These are phyloP conservation scores for Dichotomocladium elegans DNA, from an alignment of 371 early-diverging fungal genomes.

Conservation along the genomic window DNA sequence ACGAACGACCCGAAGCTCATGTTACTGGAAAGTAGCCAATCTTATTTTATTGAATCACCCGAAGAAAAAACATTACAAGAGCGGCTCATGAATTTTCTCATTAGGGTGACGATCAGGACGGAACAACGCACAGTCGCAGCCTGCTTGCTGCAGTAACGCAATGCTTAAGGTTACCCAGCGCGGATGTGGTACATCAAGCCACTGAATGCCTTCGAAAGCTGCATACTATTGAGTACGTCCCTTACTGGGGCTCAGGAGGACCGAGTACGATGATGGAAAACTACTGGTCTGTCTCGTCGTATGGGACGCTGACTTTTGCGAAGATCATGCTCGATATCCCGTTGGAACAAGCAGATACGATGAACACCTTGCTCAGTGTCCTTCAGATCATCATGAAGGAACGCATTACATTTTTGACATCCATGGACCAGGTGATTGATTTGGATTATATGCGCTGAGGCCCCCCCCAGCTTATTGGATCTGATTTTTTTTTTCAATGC, in stretches of 20 bases:
- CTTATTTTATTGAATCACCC: too few species aligned
- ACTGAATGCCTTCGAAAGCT: slow-evolving; percentile 62
- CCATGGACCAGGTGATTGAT: background rate
- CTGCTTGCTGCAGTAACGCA: background rate
- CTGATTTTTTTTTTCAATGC: background rate
- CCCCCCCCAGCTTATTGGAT: too few species aligned
- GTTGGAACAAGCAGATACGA: background rate
- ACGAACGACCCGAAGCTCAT: background rate
- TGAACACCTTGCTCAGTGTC: background rate
- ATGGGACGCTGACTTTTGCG: slow-evolving; percentile 37
- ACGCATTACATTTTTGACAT: background rate
- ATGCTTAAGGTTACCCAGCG: background rate
- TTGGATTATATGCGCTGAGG: too few species aligned
- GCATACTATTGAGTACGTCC: slow-evolving; percentile 46
- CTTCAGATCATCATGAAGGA: background rate
- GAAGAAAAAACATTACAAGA: too few species aligned
- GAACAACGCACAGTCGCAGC: background rate
- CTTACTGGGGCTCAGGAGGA: slow-evolving; percentile 57
- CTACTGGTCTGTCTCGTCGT: slow-evolving; percentile 60
- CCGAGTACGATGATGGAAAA: slow-evolving; percentile 43
- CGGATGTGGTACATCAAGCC: slow-evolving; percentile 20
- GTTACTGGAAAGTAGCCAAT: too few species aligned
- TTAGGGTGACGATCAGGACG: background rate
- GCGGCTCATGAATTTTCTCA: background rate
- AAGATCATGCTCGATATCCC: slow-evolving; percentile 31